Percentiles rank a stretch among this genome's conserved stretches.
These are phyloP conservation scores for Aureobasidium sp. DNA, from an alignment of 2,329 filamentous ascomycete genomes.

Conservation along the genomic window DNA sequence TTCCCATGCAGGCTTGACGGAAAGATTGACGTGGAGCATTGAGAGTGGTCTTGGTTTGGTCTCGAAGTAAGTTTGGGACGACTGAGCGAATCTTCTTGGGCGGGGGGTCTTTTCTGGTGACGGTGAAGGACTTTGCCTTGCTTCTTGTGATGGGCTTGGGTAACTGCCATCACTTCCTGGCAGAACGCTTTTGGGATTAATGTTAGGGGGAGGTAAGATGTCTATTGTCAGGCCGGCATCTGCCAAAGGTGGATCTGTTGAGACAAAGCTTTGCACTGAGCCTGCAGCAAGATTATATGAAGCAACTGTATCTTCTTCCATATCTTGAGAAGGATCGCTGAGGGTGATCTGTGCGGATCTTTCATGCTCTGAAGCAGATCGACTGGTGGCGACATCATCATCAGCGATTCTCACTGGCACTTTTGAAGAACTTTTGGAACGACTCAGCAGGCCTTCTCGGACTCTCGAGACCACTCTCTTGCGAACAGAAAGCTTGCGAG, in stretches of 20 bases:
- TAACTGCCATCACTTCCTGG: not conserved
- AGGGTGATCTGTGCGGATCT: not conserved
- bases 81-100: not conserved
- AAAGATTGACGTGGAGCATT: not conserved
- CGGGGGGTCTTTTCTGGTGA: constrained; percentile 9
- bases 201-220: not conserved
- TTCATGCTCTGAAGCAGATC: not conserved
- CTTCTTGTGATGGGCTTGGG: not conserved
- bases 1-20: not conserved
- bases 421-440: constrained; percentile 19
- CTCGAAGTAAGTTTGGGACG: not conserved
- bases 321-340: not conserved
- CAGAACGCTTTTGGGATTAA: not conserved
- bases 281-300: not conserved
- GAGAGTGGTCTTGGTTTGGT: not conserved
- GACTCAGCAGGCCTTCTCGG: constrained; percentile 23
- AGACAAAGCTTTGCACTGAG: not conserved
- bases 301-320: not conserved
- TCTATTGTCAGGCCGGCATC: not conserved
- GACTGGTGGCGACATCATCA: not conserved
- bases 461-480: constrained; percentile 28
- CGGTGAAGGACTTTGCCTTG: not conserved
- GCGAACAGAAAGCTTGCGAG: constrained; percentile 25
- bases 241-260: not conserved
- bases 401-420: constrained; percentile 10